Base-by-base conservation (phyloP, 2,329 filamentous ascomycete species). In the Chaetomium sp. region DNA sequence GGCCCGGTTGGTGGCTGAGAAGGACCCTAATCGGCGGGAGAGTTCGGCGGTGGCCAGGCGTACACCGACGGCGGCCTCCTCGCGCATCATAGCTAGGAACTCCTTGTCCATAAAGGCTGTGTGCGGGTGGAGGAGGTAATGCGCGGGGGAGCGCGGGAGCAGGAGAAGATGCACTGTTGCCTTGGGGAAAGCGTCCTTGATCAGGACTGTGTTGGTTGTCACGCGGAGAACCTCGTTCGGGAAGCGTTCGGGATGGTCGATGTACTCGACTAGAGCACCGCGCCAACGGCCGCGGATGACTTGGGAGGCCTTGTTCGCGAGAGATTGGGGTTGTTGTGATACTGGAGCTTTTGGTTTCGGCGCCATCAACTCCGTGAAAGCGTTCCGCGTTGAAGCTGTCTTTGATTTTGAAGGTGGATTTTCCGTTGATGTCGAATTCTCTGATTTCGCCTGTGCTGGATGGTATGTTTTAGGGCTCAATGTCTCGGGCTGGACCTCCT, bases 101-200 rank as follows among this genome's bases (percentile, higher is more conserved):
- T 70, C 75, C 1, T 74, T 59, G 68, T 95, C 85, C 35, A 85
- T 79, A 63, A 96, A 84, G 4, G 88, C 89, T 19, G 87, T 81
- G 66, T 92, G 86, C 0, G 92, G 91, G 64, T 95, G 87, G 9
- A 83, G 73, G 5, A 77, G 72, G 63, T 78, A 82, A 66, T 84
- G 81, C 2, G 69, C 65, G 0, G 76, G 67, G 42, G 87, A 81
- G 49, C 91, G 87, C 6, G 91, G 89, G 5, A 97, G 82, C n/a
- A 97, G 81, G 2, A 99, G 87, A 1, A 89, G 79, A 73, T 99
- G 94, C 4, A 96, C 77, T 3, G 81, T 84, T 3, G 88, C 82
- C 71, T 97, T 99, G 7, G 94, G 91, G 68, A 84, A 99, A 59
- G 84, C 76, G 73, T 99, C 94, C 64, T 86, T 79, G 69, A 97